A percentile compares a stretch with the other conserved stretches of the same genome.
These are phyloP conservation scores for Paecilomyces sp. DNA, from an alignment of 2,329 filamentous ascomycete genomes.

Conservation along the genomic window DNA sequence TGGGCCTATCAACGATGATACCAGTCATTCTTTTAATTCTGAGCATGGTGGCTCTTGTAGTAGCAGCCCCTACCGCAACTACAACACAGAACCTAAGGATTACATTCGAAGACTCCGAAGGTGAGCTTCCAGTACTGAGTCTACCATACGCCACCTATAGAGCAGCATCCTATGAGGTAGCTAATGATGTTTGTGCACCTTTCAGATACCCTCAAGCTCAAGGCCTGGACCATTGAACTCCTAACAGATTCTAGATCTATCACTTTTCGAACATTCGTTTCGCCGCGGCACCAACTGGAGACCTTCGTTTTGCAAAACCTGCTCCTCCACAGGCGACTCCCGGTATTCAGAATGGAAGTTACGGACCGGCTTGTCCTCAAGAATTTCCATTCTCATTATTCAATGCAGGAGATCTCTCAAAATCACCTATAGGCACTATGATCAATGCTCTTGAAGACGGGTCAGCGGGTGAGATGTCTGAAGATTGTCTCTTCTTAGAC, in stretches of 20 bases:
- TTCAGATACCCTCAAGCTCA: neutral
- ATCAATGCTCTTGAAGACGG: constrained; percentile 1
- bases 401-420: constrained; percentile 10
- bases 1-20: neutral
- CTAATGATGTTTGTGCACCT: constrained; percentile 16
- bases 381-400: constrained; percentile 25
- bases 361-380: constrained; percentile 25
- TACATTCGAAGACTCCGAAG: neutral
- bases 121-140: constrained; percentile 19
- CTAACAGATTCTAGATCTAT: constrained; percentile 19
- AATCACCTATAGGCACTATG: constrained; percentile 1
- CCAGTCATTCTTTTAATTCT: neutral
- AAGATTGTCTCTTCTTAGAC: constrained; percentile 47
- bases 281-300: constrained; percentile 35
- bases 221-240: neutral
- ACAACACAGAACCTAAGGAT: neutral
- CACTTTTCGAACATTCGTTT: constrained; percentile 40
- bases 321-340: constrained; percentile 25
- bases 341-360: constrained; percentile 22
- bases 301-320: constrained; percentile 36
- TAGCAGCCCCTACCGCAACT: neutral
- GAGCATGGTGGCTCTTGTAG: neutral
- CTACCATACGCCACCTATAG: constrained; percentile 27
- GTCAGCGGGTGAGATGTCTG: constrained; percentile 13
- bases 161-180: constrained; percentile 20